Base-by-base conservation (phyloP, 2,329 filamentous ascomycete species). In the Ascocoryne sarcoides region DNA sequence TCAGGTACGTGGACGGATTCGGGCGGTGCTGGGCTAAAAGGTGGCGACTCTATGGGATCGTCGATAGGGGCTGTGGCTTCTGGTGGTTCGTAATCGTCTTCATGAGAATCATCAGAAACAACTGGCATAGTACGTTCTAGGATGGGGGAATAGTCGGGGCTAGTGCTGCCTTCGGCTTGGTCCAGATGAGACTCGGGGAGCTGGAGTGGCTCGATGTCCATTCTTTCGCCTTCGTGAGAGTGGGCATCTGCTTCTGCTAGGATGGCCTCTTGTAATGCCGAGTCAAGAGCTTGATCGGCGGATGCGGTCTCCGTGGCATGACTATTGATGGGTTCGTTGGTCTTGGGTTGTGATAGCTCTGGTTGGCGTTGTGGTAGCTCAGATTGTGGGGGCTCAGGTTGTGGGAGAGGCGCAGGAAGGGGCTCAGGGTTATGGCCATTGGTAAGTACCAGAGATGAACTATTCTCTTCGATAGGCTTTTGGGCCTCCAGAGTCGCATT, bases 31-130 rank as follows among this genome's bases (percentile, higher is more conserved):
- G 65, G 63, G 39, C 62, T 67, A 53, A 66, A 67, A 30, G 65
- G 62, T 30, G 65, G 63, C 17, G 64, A 65, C 14, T 51, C 44
- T n/a, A 20, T 15, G 15, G 51, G 38, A 4, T 42, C 37, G 21
- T 48, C 41, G 31, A 46, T 39, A 35, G 53, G 52, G 16, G 53
- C 41, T 10, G 51, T 52, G 3, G 62, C 64, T 39, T 68, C 69
- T 14, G 71, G 71, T 35, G 74, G 74, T 47, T 79, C 73, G 50
- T 78, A 76, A 36, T 62, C 67, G 44, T 77, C 74, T 3, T 54
- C 52, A 28, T 37, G 37, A n/a, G 35, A 20, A 17, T 48, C 43
- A 20, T 17, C 8, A 26, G 23, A 7, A 26, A 26, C n/a, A 5
- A 3, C 12, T 20, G 43, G 39, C 5, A 44, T 26, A 12, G 31